Base-by-base conservation (phyloP, 345 rosid genomes). In the Erysimum cheiranthoides region DNA sequence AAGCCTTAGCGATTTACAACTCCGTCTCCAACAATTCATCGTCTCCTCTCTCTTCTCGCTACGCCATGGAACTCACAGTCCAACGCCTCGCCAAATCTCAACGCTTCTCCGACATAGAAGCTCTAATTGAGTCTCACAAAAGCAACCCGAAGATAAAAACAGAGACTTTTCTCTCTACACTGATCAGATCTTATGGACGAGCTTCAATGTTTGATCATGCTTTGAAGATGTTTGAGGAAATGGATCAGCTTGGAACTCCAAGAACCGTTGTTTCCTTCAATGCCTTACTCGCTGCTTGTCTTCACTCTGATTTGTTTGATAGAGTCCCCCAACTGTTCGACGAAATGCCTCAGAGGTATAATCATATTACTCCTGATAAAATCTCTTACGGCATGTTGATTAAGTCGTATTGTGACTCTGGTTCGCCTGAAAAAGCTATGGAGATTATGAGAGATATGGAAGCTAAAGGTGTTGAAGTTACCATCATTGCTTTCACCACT, bases 171-270 rank as follows among this genome's bases (percentile, higher is more conserved):
- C 85, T 87, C 57, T 82, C 84, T 42, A 81, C 87, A 12, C 81
- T 93, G 8, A 90, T 93, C 79, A 84, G 96, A 59, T 93, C 96
- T 52, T 90, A 90, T 38, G 94, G 96, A 47, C 47, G 70, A 63
- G 92, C 89, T 4, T 86, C 90, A 17, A 86, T 89, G 95, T 80
- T 87, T 62, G 87, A 84, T 49, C 86, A 87, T 28, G 90, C 92
- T 16, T 53, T 86, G 63, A 76, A 59, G 51, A 81, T 85, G 5
- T 90, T 82, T 40, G 73, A 83, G 25, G 87, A 90, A 30, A 88
- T 88, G 92, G 90, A 85, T 5, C 54, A 81, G 36, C 42, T 90
- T 5, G 92, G 90, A 13, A 85, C 96, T 1, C 84, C 89, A 3
- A 83, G 96, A 71, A 72, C 92, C 10, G 79, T 78, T 10, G 34